phyloP scores from a whole-genome alignment of 306 rosid species.

The Glycine latifolia region DNA sequence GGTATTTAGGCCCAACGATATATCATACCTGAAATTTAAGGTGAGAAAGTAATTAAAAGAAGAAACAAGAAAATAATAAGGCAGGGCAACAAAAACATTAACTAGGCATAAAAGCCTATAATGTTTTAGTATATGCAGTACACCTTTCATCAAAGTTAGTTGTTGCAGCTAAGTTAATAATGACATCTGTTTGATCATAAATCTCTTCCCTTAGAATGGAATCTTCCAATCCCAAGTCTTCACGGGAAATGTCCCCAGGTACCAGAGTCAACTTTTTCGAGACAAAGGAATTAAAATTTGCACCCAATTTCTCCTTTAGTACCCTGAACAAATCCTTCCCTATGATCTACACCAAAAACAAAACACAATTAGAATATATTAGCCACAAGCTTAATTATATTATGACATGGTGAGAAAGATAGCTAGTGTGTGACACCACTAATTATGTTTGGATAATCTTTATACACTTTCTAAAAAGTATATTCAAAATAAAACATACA shows the following conservation, averaged over 20 bases:
- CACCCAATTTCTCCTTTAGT: constrained; percentile 71
- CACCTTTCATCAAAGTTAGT: constrained; percentile 92
- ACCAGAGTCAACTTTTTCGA: constrained; percentile 62
- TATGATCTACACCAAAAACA: constrained; percentile 54
- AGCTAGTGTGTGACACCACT: not conserved
- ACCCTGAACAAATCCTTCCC: constrained; percentile 75
- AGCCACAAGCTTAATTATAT: constrained; percentile 27
- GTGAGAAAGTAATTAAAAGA: not conserved
- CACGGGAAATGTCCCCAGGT: constrained; percentile 71
- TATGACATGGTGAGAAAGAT: not conserved
- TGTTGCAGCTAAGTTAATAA: constrained; percentile 83
- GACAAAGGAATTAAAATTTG: constrained; percentile 52
- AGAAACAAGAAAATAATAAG: not conserved
- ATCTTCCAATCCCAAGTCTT: constrained; percentile 73
- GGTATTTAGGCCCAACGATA: constrained; percentile 72
- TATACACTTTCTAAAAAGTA: not conserved
- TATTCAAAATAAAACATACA: not conserved
- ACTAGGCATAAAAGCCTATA: not conserved
- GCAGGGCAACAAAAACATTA: not conserved
- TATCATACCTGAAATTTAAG: constrained; percentile 68
- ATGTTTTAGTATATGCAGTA: not conserved
- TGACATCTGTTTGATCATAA: constrained; percentile 59
- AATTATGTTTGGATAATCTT: not conserved
- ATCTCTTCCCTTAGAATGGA: constrained; percentile 64
- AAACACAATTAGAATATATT: not conserved